Base-by-base conservation (phyloP, 257 asterid genomes). In the Nicotiana attenuata region DNA sequence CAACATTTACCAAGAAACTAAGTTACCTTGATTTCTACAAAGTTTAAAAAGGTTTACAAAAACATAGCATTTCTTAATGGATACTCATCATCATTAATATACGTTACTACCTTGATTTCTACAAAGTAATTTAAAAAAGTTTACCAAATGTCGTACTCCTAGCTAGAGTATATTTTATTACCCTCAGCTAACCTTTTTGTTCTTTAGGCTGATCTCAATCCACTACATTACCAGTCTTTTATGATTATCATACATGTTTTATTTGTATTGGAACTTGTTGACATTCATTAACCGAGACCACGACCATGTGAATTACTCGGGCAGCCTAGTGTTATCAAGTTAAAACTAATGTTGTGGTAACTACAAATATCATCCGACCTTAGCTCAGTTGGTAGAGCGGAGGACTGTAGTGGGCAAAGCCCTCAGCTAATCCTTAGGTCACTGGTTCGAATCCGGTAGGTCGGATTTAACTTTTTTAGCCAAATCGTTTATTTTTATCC, bases 21-120 rank as follows among this genome's bases (percentile, higher is more conserved):
- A 63, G 50, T 81, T 41, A 65, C 82, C 84, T 86, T 81, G 57
- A 84, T 84, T 78, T 84, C 66, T 56, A 50, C 83, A 65, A 86
- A 38, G 19, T 73, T 50, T 68, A 64, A 73, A 78, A 57, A 85
- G 63, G 1, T 28, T 31, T 55, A 7, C 28, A 57, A 16, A 4
- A 1, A 38, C 56, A 47, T 53, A 71, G 28, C 26, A 56, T 69
- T 45, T 77, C 64, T 76, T 63, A 41, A 71, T 38, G 64, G 38
- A 82, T 33, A 77, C 56, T 68, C 82, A 78, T 53, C 68, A 67
- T 80, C 78, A 26, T 78, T 63, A 79, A 63, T 66, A 10, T 4
- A 28, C n/a, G n/a, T 81, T 35, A 80, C 75, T 26, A 80, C 76
- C 31, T 38, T 61, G 82, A 45, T 45, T 56, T 67, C 52, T 26